Conservation (phyloP, 805 yeast species). For the Wickerhamiella kurtzmanii region DNA sequence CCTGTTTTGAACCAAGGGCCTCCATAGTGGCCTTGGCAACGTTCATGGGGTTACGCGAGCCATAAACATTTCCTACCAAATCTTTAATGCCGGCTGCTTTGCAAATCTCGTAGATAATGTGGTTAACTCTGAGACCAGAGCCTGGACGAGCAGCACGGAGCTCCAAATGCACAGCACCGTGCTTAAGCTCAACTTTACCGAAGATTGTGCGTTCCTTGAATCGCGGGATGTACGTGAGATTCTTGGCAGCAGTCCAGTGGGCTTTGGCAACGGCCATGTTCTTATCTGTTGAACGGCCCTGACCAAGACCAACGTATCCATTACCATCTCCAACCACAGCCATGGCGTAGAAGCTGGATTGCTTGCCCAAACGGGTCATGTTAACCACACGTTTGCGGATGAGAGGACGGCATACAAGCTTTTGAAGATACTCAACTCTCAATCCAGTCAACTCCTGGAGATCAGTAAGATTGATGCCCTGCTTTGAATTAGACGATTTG, state of each 20-base stretch:
- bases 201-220: conserved; percentile 83
- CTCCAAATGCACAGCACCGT: conserved; percentile 72
- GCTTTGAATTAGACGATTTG: conserved; percentile 22
- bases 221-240: conserved; percentile 67
- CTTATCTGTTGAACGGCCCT: conserved; percentile 71
- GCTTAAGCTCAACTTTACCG: conserved; percentile 71
- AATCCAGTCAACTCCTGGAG: conserved; percentile 25
- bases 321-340: conserved; percentile 86
- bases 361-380: conserved; percentile 48
- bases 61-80: conserved; percentile 78
- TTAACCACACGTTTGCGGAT: conserved; percentile 60
- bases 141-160: conserved; percentile 86
- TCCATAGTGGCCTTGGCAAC: conserved; percentile 81
- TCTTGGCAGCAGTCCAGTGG: conserved; percentile 86
- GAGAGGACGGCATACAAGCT: conserved; percentile 21
- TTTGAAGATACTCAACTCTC: conserved; percentile 18
- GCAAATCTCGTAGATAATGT: conserved; percentile 78
- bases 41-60: conserved; percentile 89
- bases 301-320: conserved; percentile 91
- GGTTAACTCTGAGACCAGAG: conserved; percentile 84
- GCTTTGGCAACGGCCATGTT: conserved; percentile 63
- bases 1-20: conserved; percentile 63
- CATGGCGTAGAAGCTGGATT: conserved; percentile 59
- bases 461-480: conserved; percentile 23
- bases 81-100: conserved; percentile 90